A percentile compares a stretch with the other conserved stretches of the same genome.
Evolutionary conservation across 2,329 filamentous ascomycete species (phyloP).

Genomic region (Chaetomiaceae sp.): DNA sequence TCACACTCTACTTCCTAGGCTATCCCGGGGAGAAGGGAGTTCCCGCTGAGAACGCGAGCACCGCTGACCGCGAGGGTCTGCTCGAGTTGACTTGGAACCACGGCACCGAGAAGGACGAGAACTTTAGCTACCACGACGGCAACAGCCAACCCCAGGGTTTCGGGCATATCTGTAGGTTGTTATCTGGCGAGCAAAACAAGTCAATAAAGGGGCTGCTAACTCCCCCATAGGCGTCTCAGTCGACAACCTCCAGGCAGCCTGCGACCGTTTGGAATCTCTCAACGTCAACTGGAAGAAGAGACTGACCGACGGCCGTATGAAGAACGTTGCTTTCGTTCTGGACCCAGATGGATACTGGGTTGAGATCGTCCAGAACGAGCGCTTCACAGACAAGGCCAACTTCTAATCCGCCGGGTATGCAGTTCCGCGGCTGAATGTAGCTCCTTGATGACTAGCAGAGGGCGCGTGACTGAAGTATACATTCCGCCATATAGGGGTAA

Average conservation of each 20-base stretch:
- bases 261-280: conserved; percentile 76
- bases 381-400: conserved; percentile 51
- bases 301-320: conserved; percentile 87
- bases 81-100: conserved; percentile 87
- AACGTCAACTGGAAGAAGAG: conserved; percentile 92
- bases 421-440: not conserved
- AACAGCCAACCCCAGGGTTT: conserved; percentile 92
- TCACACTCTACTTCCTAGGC: conserved; percentile 90
- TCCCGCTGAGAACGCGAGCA: conserved; percentile 50
- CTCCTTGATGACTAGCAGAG: not conserved
- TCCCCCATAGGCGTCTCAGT: conserved; percentile 63
- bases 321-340: conserved; percentile 85
- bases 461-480: not conserved
- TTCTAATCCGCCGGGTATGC: conserved; percentile 37
- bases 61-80: conserved; percentile 71
- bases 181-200: conserved; percentile 19
- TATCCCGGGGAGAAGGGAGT: conserved; percentile 60
- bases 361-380: conserved; percentile 74
- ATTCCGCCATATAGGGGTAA: conserved; percentile 1
- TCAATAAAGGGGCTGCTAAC: not conserved
- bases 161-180: conserved; percentile 84
- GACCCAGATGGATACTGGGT: conserved; percentile 88
- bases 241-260: conserved; percentile 84
- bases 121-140: conserved; percentile 86
- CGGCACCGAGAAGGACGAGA: conserved; percentile 77